Evolutionary conservation across 106 monocot species (phyloP), one percentile per base, ranked within the genome.

Genomic region (Xerophyta viscosa): DNA sequence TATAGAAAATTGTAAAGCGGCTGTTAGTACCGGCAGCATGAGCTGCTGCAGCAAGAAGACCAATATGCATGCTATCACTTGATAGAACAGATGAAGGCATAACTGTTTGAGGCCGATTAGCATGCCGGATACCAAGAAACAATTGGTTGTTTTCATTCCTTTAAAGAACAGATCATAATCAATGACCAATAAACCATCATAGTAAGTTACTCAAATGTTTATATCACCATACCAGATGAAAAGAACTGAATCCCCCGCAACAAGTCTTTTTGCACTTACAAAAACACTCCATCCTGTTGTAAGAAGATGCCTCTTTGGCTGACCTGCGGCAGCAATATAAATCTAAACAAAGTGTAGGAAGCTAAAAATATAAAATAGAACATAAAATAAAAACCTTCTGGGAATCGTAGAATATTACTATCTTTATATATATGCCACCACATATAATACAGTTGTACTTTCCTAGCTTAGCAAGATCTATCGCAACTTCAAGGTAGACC

Each of bases 21-120:
- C 92, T 93, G 44, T 83, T 83, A 37, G 77, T 93, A 44, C 87
- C 87, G 65, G 83, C 87, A 48, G 87, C 92, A 66, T 93, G 92
- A 39, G 92, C 87, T 44, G 87, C 92, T 13, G 87, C 92, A 48
- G 92, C 92, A 22, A 93, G 83, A 74, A 93, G 77, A 22, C 92
- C 92, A 43, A 93, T 93, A 52, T 93, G 92, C 87, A 93, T 93
- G 70, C 87, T 93, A 42, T 93, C 92, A 69, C 87, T 93, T 53
- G 92, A 93, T 49, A 93, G 24, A 19, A 87, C 92, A 21, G 92
- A 87, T 61, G 92, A 87, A 53, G 92, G 83, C 77, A 93, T 80
- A 14, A 80, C 83, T n/a, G 83, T 87, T 57, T 83, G 92, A 60
- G 79, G 80, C 7, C 92, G 66, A 66, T 83, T 80, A 17, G 83